phyloP scores from a whole-genome alignment of 163 green algal species.

The Scenedesmus sp. region DNA sequence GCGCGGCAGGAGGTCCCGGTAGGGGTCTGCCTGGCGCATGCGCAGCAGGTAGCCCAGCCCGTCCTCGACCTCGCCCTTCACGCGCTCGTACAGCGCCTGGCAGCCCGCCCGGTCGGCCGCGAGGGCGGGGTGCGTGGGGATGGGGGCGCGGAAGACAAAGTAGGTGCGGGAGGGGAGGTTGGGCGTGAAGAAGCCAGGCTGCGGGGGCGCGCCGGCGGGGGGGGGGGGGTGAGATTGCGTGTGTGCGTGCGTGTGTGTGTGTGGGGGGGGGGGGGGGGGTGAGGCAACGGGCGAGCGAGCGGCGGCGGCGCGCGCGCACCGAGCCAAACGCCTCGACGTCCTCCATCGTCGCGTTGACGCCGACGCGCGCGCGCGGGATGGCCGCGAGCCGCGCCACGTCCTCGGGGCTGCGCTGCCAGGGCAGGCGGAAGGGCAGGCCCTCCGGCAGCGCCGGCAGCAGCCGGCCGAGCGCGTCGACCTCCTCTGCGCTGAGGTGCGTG shows the following conservation, averaged over 20 bases:
- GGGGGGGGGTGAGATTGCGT: background rate
- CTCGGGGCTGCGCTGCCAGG: background rate
- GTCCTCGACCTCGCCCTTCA: conserved; percentile 74
- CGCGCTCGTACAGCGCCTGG: conserved; percentile 63
- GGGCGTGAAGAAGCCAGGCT: conserved; percentile 45
- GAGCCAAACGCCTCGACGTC: conserved; percentile 32
- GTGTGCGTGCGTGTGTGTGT: too few relatives aligned
- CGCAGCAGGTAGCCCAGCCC: conserved; percentile 82
- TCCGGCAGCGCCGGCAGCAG: conserved; percentile 29
- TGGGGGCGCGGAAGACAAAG: conserved; percentile 88
- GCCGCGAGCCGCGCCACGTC: background rate
- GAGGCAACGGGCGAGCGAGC: too few relatives aligned
- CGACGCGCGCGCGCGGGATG: conserved; percentile 25
- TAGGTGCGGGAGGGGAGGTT: conserved; percentile 84
- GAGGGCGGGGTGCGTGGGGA: conserved; percentile 62
- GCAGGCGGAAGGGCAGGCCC: background rate
- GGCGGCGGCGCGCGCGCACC: conserved; percentile 9
- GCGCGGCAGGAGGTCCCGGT: conserved; percentile 71
- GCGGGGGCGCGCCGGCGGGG: background rate
- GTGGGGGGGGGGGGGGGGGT: too few relatives aligned
- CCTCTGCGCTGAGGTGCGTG: conserved; percentile 61
- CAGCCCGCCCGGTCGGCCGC: conserved; percentile 57
- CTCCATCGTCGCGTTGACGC: conserved; percentile 42
- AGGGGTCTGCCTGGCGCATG: conserved; percentile 83
- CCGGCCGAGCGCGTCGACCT: conserved; percentile 66